Evolutionary conservation across 768 basidiomycete genomes (phyloP), one percentile per base, ranked within the genome.

Genomic region (Leucocoprinus birnbaumii): DNA sequence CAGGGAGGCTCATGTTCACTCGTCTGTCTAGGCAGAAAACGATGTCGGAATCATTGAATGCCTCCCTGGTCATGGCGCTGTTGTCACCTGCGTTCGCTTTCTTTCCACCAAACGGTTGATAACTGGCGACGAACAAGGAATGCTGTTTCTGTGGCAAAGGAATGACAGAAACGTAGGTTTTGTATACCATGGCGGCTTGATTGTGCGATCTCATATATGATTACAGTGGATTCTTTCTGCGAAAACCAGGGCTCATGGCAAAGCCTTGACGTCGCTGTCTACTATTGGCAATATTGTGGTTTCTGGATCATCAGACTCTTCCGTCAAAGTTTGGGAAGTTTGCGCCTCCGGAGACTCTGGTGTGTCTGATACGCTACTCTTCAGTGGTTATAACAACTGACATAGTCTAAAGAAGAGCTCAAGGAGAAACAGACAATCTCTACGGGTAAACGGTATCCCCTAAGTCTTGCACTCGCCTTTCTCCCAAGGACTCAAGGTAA

Each of bases 261-360:
- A 81, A 50, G 78, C 90, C 1, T 79, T 98, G 25, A 87, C 91
- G 11, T 77, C 86, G 2, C 66, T 98, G 3, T 82, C 78, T 38
- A 72, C 76, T 1, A 70, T 75, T 48, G 74, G 71, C 14, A 66
- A 73, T 42, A 69, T 74, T 34, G 57, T 95, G 8, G 76, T 87
- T 2, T 92, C 91, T 0, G 94, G 91, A 1, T 85, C 89, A 14
- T 96, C 94, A 0, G 94, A 98, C 67, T 83, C 85, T 1, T 71
- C 72, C 1, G 77, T 95, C 41, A 92, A 89, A 67, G 73, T 91
- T 24, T 98, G 92, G 92, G 68, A 69, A 26, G 45, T 86, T 18
- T 44, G 22, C 40, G 62, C 55, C 55, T 59, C 56, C 55, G 71
- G 62, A 48, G 49, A 63, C 63, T 14, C 40, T 25, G 10, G 16